Percentiles rank a stretch among this genome's conserved stretches.
These are phyloP conservation scores for Penstemon newberryi DNA, from an alignment of 257 asterid species.

Conservation along the genomic window DNA sequence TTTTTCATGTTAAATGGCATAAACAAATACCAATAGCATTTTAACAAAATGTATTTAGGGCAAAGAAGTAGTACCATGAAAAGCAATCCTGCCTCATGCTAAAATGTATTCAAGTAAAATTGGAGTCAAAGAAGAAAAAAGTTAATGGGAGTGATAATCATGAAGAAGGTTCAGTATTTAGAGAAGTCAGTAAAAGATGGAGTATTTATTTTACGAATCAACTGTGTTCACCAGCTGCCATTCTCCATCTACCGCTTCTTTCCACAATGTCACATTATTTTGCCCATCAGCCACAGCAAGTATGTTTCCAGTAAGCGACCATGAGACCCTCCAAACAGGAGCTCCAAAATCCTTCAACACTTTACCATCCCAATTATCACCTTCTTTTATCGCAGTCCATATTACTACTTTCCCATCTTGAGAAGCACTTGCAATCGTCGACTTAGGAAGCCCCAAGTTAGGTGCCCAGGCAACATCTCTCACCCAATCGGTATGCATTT, in stretches of 20 bases:
- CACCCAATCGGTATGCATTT: conserved; percentile 60
- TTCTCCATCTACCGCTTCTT: conserved; percentile 70
- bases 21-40: too few relatives aligned
- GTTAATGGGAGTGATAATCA: neutral
- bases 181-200: neutral
- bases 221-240: conserved; percentile 58
- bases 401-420: conserved; percentile 64
- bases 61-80: neutral
- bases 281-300: conserved; percentile 69
- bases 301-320: conserved; percentile 66
- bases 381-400: conserved; percentile 62
- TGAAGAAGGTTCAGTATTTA: neutral
- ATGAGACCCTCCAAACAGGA: conserved; percentile 75
- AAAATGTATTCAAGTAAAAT: neutral
- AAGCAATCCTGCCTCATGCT: neutral
- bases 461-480: conserved; percentile 79
- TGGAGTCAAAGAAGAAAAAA: conserved; percentile 14
- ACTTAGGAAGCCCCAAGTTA: conserved; percentile 63
- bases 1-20: too few relatives aligned
- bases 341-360: conserved; percentile 54
- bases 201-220: conserved; percentile 31
- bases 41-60: too few relatives aligned
- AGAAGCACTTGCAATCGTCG: conserved; percentile 71
- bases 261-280: conserved; percentile 53
- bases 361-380: conserved; percentile 62